A percentile compares a stretch with the other conserved stretches of the same genome.
These are phyloP conservation scores for Aspergillus cavernicola DNA, from an alignment of 495 filamentous ascomycete genomes.

Conservation along the genomic window DNA sequence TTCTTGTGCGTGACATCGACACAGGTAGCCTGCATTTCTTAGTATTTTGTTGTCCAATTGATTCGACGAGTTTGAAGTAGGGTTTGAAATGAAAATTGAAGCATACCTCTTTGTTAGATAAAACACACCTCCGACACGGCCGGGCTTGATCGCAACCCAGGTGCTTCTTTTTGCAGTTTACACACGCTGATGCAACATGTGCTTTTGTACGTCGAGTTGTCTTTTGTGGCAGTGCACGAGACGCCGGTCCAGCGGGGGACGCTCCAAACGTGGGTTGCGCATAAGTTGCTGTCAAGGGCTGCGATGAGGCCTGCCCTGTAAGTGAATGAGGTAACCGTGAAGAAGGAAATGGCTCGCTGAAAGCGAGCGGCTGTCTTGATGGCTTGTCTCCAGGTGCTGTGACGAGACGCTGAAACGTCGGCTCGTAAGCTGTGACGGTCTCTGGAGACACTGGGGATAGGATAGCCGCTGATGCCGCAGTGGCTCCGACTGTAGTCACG, in stretches of 20 bases:
- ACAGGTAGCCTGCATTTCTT: conserved; percentile 59
- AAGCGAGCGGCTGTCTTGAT: conserved; percentile 14
- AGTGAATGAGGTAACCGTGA: conserved; percentile 31
- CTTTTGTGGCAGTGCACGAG: conserved; percentile 48
- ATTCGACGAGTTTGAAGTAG: too few species aligned
- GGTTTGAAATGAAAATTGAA: too few species aligned
- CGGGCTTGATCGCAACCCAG: conserved; percentile 69
- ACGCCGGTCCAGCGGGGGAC: conserved; percentile 19
- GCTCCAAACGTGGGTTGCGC: conserved; percentile 26
- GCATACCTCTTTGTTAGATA: conserved; percentile 62
- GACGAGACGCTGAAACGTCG: conserved; percentile 13
- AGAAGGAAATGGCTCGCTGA: conserved; percentile 29
- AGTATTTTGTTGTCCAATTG: too few species aligned
- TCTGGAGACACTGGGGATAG: conserved; percentile 26
- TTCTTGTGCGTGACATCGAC: conserved; percentile 97
- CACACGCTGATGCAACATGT: conserved; percentile 93
- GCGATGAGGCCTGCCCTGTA: conserved; percentile 21
- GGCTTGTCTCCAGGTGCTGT: conserved; percentile 14
- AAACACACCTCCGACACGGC: conserved; percentile 59
- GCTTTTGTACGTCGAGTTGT: conserved; percentile 84
- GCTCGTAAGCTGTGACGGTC: conserved; percentile 15
- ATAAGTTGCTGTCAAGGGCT: conserved; percentile 28
- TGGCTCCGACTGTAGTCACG: conserved; percentile 30
- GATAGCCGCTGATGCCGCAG: conserved; percentile 24
- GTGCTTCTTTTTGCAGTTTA: conserved; percentile 97